Conservation (phyloP, 495 filamentous ascomycete genomes). For the Neurospora hispaniola region DNA sequence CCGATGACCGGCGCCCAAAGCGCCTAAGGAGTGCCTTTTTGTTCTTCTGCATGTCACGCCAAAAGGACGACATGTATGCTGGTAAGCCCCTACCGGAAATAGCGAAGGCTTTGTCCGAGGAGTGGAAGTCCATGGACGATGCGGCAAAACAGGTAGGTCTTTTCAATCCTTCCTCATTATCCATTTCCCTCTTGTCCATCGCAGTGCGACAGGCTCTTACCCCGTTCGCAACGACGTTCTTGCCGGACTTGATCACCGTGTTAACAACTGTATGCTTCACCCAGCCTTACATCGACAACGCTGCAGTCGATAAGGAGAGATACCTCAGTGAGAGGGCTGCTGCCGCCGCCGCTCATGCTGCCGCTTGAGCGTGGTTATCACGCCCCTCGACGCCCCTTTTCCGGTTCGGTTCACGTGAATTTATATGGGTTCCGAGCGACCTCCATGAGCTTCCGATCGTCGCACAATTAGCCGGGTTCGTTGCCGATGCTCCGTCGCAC, state of each 20-base stretch:
- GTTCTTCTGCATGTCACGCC: slow-evolving; percentile 39
- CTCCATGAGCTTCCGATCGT: background rate
- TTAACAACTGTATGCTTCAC: slow-evolving; percentile 8
- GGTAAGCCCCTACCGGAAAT: slow-evolving; percentile 20
- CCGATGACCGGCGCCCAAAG: slow-evolving; percentile 53
- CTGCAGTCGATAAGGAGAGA: slow-evolving; percentile 2
- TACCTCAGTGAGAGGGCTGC: slow-evolving; percentile 13
- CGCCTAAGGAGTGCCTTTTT: slow-evolving; percentile 25
- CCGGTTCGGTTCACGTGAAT: background rate
- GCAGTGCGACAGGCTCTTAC: background rate
- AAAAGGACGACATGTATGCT: slow-evolving; percentile 36
- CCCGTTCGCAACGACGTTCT: background rate
- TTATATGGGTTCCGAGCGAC: background rate
- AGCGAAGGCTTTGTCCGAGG: slow-evolving; percentile 22
- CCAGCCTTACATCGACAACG: slow-evolving; percentile 20
- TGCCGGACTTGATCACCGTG: background rate
- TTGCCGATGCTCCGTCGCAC: background rate
- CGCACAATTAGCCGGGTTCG: background rate
- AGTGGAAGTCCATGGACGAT: slow-evolving; percentile 44
- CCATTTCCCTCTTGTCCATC: background rate
- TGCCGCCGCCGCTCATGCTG: background rate
- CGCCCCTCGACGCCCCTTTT: background rate
- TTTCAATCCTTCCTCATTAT: background rate
- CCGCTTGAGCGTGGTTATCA: background rate
- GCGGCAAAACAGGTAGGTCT: slow-evolving; percentile 39